phyloP scores from a whole-genome alignment of 208 protist species.

The Leptomonas pyrrhocoris region DNA sequence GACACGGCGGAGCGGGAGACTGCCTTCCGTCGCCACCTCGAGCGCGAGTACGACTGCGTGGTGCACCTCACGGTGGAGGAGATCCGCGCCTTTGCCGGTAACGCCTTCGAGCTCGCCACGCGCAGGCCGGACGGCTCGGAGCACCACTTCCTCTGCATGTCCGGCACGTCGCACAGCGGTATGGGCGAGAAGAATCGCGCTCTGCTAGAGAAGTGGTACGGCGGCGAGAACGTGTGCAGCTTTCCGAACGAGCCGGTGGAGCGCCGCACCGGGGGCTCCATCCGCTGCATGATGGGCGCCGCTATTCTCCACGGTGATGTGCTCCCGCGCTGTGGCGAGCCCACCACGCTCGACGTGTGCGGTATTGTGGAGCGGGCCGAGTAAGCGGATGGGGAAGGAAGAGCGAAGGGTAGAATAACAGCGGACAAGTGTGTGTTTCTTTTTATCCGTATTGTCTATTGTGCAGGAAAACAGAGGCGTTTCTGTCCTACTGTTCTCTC shows the following conservation, averaged over 20 bases:
- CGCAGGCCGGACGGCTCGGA: slow-evolving; percentile 39
- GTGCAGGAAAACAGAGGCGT: too few relatives aligned
- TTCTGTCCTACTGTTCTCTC: too few relatives aligned
- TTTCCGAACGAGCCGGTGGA: slow-evolving; percentile 71
- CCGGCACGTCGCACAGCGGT: slow-evolving; percentile 50
- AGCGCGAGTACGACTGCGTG: slow-evolving; percentile 59
- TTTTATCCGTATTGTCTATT: too few relatives aligned
- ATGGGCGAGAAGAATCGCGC: slow-evolving; percentile 41
- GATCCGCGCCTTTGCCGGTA: slow-evolving; percentile 70
- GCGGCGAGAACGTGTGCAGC: slow-evolving; percentile 58
- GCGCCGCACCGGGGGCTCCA: slow-evolving; percentile 65
- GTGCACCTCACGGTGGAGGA: slow-evolving; percentile 63
- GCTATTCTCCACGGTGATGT: slow-evolving; percentile 60
- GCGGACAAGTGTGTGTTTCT: not conserved
- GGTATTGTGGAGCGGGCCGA: slow-evolving; percentile 35
- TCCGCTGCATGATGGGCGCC: slow-evolving; percentile 55
- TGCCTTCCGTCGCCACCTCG: slow-evolving; percentile 67
- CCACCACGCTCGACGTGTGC: slow-evolving; percentile 47
- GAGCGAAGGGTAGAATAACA: not conserved
- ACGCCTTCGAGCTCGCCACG: slow-evolving; percentile 66
- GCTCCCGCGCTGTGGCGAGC: slow-evolving; percentile 45
- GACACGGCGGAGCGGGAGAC: slow-evolving; percentile 50
- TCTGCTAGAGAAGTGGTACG: slow-evolving; percentile 67
- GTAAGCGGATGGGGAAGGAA: not conserved
- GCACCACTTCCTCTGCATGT: slow-evolving; percentile 78